These are phyloP conservation scores for Phaeosphaeriaceae sp. DNA, from an alignment of 2,329 filamentous ascomycete genomes.

Conservation along the genomic window DNA sequence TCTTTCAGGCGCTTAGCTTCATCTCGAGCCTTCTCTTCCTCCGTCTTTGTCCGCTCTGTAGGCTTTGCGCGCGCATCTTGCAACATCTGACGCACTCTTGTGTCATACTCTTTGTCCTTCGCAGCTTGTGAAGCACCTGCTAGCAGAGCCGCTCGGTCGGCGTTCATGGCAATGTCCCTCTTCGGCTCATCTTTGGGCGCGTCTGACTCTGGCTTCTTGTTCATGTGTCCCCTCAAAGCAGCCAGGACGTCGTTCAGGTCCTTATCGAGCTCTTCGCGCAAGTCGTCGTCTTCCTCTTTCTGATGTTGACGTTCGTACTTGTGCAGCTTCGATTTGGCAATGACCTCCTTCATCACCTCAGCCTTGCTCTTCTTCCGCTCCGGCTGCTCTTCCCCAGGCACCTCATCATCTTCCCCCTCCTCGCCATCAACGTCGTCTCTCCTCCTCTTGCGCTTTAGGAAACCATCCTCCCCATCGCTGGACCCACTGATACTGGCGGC, in stretches of 20 bases:
- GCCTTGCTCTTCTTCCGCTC: slow-evolving; percentile 93
- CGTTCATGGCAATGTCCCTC: slow-evolving; percentile 59
- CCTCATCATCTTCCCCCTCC: slow-evolving; percentile 21
- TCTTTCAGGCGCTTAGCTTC: slow-evolving; percentile 78
- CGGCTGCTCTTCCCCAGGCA: slow-evolving; percentile 63
- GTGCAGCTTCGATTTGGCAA: slow-evolving; percentile 94
- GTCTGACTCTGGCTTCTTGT: slow-evolving; percentile 54
- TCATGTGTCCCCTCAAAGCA: slow-evolving; percentile 68
- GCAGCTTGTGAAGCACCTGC: slow-evolving; percentile 68
- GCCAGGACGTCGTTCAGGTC: slow-evolving; percentile 78
- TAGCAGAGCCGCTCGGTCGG: slow-evolving; percentile 67
- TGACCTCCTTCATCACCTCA: slow-evolving; percentile 97
- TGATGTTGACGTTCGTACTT: slow-evolving; percentile 92
- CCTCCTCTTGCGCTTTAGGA: slow-evolving; percentile 52
- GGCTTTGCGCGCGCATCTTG: slow-evolving; percentile 86
- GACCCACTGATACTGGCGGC: slow-evolving; percentile 71
- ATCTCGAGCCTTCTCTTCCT: slow-evolving; percentile 62
- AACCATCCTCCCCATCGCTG: slow-evolving; percentile 49
- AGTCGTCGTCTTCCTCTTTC: slow-evolving; percentile 91
- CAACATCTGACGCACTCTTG: slow-evolving; percentile 79
- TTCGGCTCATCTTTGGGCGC: slow-evolving; percentile 49
- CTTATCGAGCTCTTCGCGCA: slow-evolving; percentile 83
- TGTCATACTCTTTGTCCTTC: slow-evolving; percentile 87
- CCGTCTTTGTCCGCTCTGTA: slow-evolving; percentile 81
- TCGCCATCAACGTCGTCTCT: slow-evolving; percentile 59